Evolutionary conservation across 2,329 filamentous ascomycete genomes (phyloP).

Genomic region (Plectosphaerella sp.): DNA sequence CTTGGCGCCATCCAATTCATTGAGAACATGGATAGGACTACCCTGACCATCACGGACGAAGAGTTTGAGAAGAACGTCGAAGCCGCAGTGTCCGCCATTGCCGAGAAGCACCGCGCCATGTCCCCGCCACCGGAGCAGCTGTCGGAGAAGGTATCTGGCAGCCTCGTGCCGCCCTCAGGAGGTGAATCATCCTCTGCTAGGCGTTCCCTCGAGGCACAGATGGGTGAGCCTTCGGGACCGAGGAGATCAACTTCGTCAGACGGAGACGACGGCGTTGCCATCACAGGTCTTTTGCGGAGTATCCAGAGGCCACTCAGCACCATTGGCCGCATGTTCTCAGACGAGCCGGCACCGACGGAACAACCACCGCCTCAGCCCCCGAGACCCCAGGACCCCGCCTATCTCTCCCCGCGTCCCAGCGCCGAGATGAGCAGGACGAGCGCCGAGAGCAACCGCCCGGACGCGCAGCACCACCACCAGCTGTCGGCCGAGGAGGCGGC

Average conservation of each 20-base stretch:
- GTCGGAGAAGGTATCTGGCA: constrained; percentile 36
- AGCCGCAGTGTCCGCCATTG: constrained; percentile 89
- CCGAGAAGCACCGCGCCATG: constrained; percentile 71
- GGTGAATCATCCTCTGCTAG: constrained; percentile 42
- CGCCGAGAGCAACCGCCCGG: constrained; percentile 13
- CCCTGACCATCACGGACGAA: constrained; percentile 86
- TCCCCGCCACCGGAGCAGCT: constrained; percentile 38
- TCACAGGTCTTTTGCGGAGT: constrained; percentile 78
- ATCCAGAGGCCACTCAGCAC: constrained; percentile 89
- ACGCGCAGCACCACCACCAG: constrained; percentile 21
- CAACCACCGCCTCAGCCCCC: constrained; percentile 39
- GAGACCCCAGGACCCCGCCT: constrained; percentile 25
- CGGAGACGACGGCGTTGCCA: constrained; percentile 72
- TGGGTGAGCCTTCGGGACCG: constrained; percentile 32
- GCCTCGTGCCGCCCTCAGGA: constrained; percentile 19
- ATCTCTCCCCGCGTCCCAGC: constrained; percentile 24
- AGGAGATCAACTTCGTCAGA: constrained; percentile 50
- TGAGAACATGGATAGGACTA: constrained; percentile 92
- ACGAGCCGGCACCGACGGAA: constrained; percentile 56
- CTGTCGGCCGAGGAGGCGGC: constrained; percentile 81
- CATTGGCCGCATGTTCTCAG: constrained; percentile 92
- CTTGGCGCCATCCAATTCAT: constrained; percentile 96
- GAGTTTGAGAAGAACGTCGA: constrained; percentile 98
- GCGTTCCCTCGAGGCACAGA: constrained; percentile 11
- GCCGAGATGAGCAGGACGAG: constrained; percentile 13